Conservation (phyloP, 2,329 filamentous ascomycete genomes). For the Leptoxyphium fumago region DNA sequence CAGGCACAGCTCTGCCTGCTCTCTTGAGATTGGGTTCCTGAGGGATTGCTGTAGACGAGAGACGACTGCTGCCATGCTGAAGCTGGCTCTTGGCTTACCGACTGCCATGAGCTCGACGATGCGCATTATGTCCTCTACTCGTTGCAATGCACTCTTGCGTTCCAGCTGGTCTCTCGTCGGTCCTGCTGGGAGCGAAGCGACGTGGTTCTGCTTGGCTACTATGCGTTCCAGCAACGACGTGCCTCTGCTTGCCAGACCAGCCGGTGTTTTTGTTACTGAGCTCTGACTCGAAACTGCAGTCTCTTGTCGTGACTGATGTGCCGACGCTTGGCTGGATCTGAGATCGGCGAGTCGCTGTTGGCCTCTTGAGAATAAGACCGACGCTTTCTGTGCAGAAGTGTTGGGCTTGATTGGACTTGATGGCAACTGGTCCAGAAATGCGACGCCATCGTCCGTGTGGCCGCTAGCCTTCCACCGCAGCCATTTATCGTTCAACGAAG, state of each 20-base stretch:
- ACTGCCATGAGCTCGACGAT: conserved; percentile 29
- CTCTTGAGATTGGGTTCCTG: conserved; percentile 29
- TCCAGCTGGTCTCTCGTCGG: conserved; percentile 28
- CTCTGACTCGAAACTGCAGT: conserved; percentile 5
- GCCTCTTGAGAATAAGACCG: conserved; percentile 48
- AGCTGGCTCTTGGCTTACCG: conserved; percentile 23
- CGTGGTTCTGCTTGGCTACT: conserved; percentile 32
- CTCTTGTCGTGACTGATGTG: neutral
- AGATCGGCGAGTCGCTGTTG: conserved; percentile 55
- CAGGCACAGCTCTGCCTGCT: conserved; percentile 29
- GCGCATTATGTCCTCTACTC: conserved; percentile 29
- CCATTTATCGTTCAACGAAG: conserved; percentile 32
- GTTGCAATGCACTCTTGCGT: conserved; percentile 32
- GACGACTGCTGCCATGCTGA: conserved; percentile 28
- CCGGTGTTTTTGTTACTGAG: conserved; percentile 20
- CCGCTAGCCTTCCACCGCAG: conserved; percentile 20
- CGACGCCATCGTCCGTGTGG: conserved; percentile 23
- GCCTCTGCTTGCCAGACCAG: conserved; percentile 24
- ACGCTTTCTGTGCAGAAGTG: conserved; percentile 35
- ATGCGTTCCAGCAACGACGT: conserved; percentile 35
- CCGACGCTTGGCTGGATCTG: conserved; percentile 35
- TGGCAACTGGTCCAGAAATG: conserved; percentile 45
- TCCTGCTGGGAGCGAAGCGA: conserved; percentile 22
- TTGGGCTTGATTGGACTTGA: conserved; percentile 39
- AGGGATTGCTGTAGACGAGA: conserved; percentile 32